Percentiles rank a stretch among this genome's conserved stretches.
Conservation (phyloP, 805 yeast species). For the Myxozyma melibiosi region DNA sequence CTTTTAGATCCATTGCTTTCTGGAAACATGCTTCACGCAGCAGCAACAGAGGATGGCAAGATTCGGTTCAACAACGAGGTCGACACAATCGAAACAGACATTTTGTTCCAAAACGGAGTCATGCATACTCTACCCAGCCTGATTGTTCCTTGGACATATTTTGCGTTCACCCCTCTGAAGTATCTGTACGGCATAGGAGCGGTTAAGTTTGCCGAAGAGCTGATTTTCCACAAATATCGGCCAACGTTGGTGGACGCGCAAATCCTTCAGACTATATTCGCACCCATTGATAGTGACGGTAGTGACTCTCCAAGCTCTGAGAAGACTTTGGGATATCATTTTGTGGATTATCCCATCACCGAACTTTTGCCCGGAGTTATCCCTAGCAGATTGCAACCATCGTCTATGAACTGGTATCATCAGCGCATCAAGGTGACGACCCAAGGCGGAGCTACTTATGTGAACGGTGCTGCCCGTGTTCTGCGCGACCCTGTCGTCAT, state of each 20-base stretch:
- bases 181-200: slow-evolving; percentile 27
- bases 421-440: slow-evolving; percentile 8
- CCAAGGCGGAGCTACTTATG: not conserved
- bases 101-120: slow-evolving; percentile 30
- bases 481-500: slow-evolving; percentile 14
- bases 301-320: slow-evolving; percentile 16
- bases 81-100: slow-evolving; percentile 17
- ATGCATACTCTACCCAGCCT: slow-evolving; percentile 23
- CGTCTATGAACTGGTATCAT: slow-evolving; percentile 3
- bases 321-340: slow-evolving; percentile 22
- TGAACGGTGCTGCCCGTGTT: slow-evolving; percentile 19
- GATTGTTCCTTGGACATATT: slow-evolving; percentile 20
- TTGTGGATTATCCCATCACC: slow-evolving; percentile 7
- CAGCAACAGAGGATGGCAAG: slow-evolving; percentile 5
- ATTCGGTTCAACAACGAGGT: slow-evolving; percentile 21
- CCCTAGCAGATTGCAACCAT: slow-evolving; percentile 9
- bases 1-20: slow-evolving; percentile 18
- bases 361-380: not conserved
- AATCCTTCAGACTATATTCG: slow-evolving; percentile 28
- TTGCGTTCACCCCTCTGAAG: slow-evolving; percentile 29
- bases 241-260: slow-evolving; percentile 8
- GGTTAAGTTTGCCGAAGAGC: slow-evolving; percentile 20
- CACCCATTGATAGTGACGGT: slow-evolving; percentile 16
- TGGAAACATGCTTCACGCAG: slow-evolving; percentile 14
- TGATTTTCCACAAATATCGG: slow-evolving; percentile 20